These are phyloP conservation scores for Fomitopsis pulvina DNA, from an alignment of 768 basidiomycete genomes.

Conservation along the genomic window DNA sequence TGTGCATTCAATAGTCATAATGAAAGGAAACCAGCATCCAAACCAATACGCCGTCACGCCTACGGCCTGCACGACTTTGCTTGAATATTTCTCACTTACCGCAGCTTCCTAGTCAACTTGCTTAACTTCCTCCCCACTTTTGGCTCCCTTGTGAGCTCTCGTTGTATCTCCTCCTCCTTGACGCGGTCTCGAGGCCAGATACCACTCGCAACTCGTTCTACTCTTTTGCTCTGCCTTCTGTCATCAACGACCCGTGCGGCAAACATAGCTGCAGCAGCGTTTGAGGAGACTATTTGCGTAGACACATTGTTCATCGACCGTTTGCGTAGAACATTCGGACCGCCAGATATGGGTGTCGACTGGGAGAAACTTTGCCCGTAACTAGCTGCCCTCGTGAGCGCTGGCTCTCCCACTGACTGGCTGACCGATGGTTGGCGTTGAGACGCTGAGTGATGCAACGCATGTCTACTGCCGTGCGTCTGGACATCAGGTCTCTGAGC, in stretches of 20 bases:
- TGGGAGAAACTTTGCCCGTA: slow-evolving; percentile 9
- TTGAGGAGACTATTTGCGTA: slow-evolving; percentile 10
- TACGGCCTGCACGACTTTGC: no score
- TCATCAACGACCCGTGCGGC: slow-evolving; percentile 11
- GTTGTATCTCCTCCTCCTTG: slow-evolving; percentile 14
- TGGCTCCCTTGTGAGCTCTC: slow-evolving; percentile 6
- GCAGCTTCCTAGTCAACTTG: slow-evolving; percentile 10
- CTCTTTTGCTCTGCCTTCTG: not conserved
- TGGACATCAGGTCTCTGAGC: not conserved
- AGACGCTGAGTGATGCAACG: slow-evolving; percentile 4
- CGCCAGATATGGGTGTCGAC: slow-evolving; percentile 21
- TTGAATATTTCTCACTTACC: no score
- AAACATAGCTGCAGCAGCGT: slow-evolving; percentile 17
- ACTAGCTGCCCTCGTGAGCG: slow-evolving; percentile 1
- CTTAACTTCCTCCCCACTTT: slow-evolving; percentile 17
- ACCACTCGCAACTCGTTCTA: slow-evolving; percentile 1
- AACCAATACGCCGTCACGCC: no score
- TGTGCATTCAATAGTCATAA: no score
- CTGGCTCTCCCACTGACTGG: not conserved
- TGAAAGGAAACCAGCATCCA: no score
- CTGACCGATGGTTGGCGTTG: not conserved
- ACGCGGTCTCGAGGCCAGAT: slow-evolving; percentile 5
- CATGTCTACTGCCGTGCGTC: not conserved
- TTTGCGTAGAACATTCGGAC: slow-evolving; percentile 22
- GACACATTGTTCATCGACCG: slow-evolving; percentile 9